These are phyloP conservation scores for Starmerella vaccinii DNA, from an alignment of 805 yeast species.

Conservation along the genomic window DNA sequence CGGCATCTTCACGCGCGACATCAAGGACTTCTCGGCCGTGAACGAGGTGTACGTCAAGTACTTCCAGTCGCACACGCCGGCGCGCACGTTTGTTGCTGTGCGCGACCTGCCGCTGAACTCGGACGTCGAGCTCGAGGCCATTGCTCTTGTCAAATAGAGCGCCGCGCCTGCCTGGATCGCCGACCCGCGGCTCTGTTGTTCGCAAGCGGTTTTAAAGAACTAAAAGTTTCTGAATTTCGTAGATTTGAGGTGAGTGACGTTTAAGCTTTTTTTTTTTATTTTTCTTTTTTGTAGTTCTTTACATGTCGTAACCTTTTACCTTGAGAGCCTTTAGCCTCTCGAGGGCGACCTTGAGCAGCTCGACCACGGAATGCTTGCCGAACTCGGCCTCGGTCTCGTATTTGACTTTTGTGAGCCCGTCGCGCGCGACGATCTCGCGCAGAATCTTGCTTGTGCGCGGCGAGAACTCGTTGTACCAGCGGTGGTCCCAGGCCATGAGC, in stretches of 20 bases:
- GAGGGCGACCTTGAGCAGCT: slow-evolving; percentile 25
- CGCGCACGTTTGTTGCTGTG: slow-evolving; percentile 97
- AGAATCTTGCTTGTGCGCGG: slow-evolving; percentile 53
- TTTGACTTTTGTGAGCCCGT: slow-evolving; percentile 68
- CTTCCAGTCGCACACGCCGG: slow-evolving; percentile 46
- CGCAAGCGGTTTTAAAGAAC: too few species aligned
- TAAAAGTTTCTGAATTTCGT: too few species aligned
- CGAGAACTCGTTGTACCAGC: slow-evolving; percentile 93
- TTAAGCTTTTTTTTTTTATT: background rate
- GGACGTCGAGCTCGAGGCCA: slow-evolving; percentile 79
- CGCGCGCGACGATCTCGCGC: slow-evolving; percentile 54
- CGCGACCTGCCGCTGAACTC: slow-evolving; percentile 80
- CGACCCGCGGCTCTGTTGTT: too few species aligned
- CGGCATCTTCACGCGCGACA: slow-evolving; percentile 84
- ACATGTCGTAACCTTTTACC: slow-evolving; percentile 25
- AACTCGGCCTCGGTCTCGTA: slow-evolving; percentile 30
- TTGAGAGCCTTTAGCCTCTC: slow-evolving; percentile 23
- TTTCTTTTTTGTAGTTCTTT: background rate
- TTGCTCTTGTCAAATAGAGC: slow-evolving; percentile 42
- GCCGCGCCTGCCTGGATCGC: too few species aligned
- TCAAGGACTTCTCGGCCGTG: slow-evolving; percentile 73
- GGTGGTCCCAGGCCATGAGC: slow-evolving; percentile 91
- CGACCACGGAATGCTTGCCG: slow-evolving; percentile 27
- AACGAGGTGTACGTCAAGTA: slow-evolving; percentile 65
- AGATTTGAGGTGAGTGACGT: too few species aligned